A percentile compares a stretch with the other conserved stretches of the same genome.
phyloP scores from a whole-genome alignment of 1,284 basidiomycete genomes.

The Cryptococcus floricola region DNA sequence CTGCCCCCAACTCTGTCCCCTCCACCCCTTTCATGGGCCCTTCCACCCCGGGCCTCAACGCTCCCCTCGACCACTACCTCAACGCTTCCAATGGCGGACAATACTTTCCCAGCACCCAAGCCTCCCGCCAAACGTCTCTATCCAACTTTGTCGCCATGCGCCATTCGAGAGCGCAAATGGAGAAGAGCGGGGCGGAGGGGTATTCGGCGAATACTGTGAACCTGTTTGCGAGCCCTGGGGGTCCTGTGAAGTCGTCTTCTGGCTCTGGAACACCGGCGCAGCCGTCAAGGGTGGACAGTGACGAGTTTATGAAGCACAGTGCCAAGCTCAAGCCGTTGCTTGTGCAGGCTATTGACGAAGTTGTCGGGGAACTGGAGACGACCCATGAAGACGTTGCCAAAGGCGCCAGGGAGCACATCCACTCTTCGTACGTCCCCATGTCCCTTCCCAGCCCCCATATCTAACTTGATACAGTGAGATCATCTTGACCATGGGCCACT shows the following conservation, averaged over 20 bases:
- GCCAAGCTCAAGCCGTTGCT: conserved; percentile 53
- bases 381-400: conserved; percentile 93
- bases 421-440: conserved; percentile 72
- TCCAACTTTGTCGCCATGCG: conserved; percentile 50
- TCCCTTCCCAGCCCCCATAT: background rate
- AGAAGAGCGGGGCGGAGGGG: conserved; percentile 31
- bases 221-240: conserved; percentile 29
- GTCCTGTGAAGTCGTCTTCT: conserved; percentile 8
- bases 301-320: conserved; percentile 46
- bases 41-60: conserved; percentile 39
- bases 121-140: conserved; percentile 30
- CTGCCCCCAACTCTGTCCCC: conserved; percentile 35
- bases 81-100: conserved; percentile 15
- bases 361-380: conserved; percentile 91
- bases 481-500: conserved; percentile 91
- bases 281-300: conserved; percentile 18
- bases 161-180: conserved; percentile 45
- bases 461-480: conserved; percentile 65
- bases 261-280: conserved; percentile 9
- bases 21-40: conserved; percentile 41
- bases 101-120: conserved; percentile 8
- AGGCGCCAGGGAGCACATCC: conserved; percentile 92
- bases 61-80: conserved; percentile 41
- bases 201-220: conserved; percentile 26
- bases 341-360: conserved; percentile 88